phyloP scores from a whole-genome alignment of 345 rosid species.

The Rubroshorea leprosula region DNA sequence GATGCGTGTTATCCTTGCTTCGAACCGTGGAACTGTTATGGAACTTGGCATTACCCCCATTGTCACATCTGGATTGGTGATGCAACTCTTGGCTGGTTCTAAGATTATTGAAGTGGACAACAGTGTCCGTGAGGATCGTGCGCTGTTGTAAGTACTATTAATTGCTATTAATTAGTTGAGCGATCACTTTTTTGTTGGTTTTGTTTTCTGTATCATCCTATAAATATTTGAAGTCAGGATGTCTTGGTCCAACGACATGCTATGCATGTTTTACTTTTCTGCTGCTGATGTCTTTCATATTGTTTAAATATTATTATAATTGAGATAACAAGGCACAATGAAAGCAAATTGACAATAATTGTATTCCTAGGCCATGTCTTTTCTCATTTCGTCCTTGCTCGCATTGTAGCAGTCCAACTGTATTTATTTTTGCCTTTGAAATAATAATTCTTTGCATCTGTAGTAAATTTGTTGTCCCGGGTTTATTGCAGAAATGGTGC shows the following conservation, averaged over 20 bases:
- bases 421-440: not conserved
- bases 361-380: too few relatives aligned
- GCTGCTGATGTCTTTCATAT: too few relatives aligned
- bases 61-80: slow-evolving; percentile 62
- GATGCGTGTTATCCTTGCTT: slow-evolving; percentile 79
- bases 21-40: slow-evolving; percentile 74
- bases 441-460: not conserved
- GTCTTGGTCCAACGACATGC: too few relatives aligned
- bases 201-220: not conserved
- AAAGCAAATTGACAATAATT: too few relatives aligned
- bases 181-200: not conserved
- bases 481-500: slow-evolving; percentile 47
- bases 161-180: not conserved
- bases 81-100: slow-evolving; percentile 71
- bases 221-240: too few relatives aligned
- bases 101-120: slow-evolving; percentile 77
- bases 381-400: not conserved
- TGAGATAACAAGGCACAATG: too few relatives aligned
- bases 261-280: too few relatives aligned
- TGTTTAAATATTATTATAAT: too few relatives aligned
- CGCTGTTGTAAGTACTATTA: slow-evolving; percentile 44
- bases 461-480: not conserved
- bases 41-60: slow-evolving; percentile 75
- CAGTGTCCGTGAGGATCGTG: slow-evolving; percentile 66
- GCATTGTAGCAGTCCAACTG: too few relatives aligned